Conservation (phyloP, 2,329 filamentous ascomycete genomes). For the Sordariomycetes sp. region DNA sequence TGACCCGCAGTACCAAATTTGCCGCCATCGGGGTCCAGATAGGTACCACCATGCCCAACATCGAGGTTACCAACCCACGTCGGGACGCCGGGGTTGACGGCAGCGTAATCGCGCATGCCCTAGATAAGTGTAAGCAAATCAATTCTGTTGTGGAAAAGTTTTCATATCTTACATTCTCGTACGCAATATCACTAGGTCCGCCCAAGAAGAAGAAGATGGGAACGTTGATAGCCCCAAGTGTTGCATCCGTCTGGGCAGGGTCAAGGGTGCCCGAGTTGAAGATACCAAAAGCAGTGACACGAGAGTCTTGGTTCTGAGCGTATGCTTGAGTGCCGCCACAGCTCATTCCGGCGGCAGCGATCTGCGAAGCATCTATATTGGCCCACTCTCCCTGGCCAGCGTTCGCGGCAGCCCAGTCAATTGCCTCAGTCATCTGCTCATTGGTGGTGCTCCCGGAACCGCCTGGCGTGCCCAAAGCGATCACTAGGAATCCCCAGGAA, state of each 20-base stretch:
- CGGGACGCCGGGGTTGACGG: conserved; percentile 7
- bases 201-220: conserved; percentile 11
- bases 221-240: conserved; percentile 6
- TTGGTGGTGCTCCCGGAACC: conserved; percentile 12
- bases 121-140: too few relatives aligned
- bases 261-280: conserved; percentile 14
- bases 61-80: conserved; percentile 11
- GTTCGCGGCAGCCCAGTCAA: conserved; percentile 11
- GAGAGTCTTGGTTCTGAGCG: conserved; percentile 9
- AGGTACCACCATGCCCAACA: conserved; percentile 12
- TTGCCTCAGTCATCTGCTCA: conserved; percentile 11
- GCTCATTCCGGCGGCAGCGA: conserved; percentile 16
- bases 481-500: conserved; percentile 14
- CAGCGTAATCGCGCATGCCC: conserved; percentile 10
- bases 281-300: conserved; percentile 13
- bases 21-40: conserved; percentile 9
- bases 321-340: conserved; percentile 21
- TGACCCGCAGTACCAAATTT: conserved; percentile 8
- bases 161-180: conserved; percentile 10
- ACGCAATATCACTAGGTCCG: conserved; percentile 10
- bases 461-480: conserved; percentile 12
- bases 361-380: conserved; percentile 13
- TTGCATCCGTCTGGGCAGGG: conserved; percentile 5
- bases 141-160: too few relatives aligned
- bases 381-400: conserved; percentile 9